Base-by-base conservation (phyloP, 768 basidiomycete genomes). In the Serendipita sp. region DNA sequence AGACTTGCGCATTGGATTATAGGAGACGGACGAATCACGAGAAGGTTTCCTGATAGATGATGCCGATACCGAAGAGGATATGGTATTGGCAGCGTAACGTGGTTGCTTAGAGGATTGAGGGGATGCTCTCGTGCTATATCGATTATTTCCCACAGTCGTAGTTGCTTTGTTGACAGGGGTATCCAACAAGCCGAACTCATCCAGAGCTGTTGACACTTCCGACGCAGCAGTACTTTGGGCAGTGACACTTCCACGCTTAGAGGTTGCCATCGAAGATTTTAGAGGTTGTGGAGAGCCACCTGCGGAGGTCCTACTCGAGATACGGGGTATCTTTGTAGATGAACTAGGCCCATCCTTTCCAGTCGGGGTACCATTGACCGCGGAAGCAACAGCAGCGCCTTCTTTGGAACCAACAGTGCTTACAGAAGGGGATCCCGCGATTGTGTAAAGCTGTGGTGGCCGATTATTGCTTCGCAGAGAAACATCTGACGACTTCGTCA, bases 361-460 rank as follows among this genome's bases (percentile, higher is more conserved):
- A n/a, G 13, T 13, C 52, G 44, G 62, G 3, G 18, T 36, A 50
- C 45, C 45, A 23, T 27, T 45, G 34, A 15, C 40, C 11, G 15
- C 31, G 36, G 63, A 37, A 37, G 62, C 44, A 33, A 67, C 3
- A 67, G 62, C 3, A 31, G 58, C 43, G 48, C 64, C 55, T 33
- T 62, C 34, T 53, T 53, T 53, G 52, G 52, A 75, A 46, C 78
- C 80, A 13, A 76, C 78, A 34, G 82, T 82, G 55, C 84, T 87
- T 55, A 91, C 87, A 11, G 92, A 94, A 3, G 93, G 93, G 2
- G 92, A 94, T 36, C 93, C 93, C 34, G 92, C 91, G 64, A 95
- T 95, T 10, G 93, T 93, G 6, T 91, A 92, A 8, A 95, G 76
- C 68, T 85, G 83, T 70, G 83, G 82, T 66, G 23, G 23, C 13